Evolutionary conservation across 148 eudicot genomes (phyloP).

Genomic region (Gaultheria prostrata): DNA sequence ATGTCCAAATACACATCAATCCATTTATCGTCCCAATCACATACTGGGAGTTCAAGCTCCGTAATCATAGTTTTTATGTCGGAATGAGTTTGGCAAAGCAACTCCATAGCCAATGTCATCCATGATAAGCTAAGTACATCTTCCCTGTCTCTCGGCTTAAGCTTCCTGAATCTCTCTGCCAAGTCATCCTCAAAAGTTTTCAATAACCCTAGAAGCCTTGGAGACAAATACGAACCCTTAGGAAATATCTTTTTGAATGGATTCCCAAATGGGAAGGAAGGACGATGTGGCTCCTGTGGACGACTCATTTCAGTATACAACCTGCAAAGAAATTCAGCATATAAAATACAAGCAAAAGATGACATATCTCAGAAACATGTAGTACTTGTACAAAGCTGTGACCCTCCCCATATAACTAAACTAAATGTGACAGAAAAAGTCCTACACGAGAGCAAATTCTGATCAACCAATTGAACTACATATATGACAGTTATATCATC

Average conservation of each 20-base stretch:
- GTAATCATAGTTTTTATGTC: slow-evolving; percentile 68
- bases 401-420: neutral
- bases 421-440: neutral
- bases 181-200: slow-evolving; percentile 65
- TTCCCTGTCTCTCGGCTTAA: slow-evolving; percentile 48
- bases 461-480: neutral
- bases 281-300: slow-evolving; percentile 67
- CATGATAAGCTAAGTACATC: slow-evolving; percentile 65
- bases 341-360: neutral
- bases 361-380: too few species aligned
- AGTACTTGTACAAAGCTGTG: too few species aligned
- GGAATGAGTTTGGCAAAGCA: slow-evolving; percentile 62
- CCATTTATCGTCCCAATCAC: slow-evolving; percentile 92
- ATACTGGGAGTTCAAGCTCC: slow-evolving; percentile 73
- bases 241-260: slow-evolving; percentile 66
- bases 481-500: neutral
- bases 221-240: slow-evolving; percentile 61
- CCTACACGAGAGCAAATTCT: neutral
- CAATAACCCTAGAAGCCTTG: slow-evolving; percentile 43
- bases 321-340: slow-evolving; percentile 26
- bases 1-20: slow-evolving; percentile 83
- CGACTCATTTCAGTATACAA: slow-evolving; percentile 56
- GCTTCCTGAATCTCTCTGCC: slow-evolving; percentile 51
- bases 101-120: slow-evolving; percentile 65
- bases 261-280: slow-evolving; percentile 67